Conservation (phyloP, 139 green algal species). For the Chlamydomonas schloesseri region DNA sequence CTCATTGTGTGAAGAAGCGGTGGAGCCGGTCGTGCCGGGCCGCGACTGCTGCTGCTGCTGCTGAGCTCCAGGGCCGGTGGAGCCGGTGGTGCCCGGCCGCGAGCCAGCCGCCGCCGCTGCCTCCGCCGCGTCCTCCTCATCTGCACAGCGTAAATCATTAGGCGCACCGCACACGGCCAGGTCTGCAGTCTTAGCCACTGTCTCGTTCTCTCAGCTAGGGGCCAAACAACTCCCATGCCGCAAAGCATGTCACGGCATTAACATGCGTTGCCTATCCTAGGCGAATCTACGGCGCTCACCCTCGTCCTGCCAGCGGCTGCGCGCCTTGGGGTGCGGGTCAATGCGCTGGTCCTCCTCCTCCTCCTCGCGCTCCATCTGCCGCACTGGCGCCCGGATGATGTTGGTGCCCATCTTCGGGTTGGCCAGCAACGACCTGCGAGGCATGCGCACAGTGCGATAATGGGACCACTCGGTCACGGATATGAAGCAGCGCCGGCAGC, state of each 20-base stretch:
- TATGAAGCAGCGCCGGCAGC: too few relatives aligned
- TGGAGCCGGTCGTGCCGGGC: neutral
- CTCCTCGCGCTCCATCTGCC: neutral
- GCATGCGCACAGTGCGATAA: too few relatives aligned
- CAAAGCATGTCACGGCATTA: too few relatives aligned
- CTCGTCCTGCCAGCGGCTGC: slow-evolving; percentile 37
- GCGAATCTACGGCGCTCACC: too few relatives aligned
- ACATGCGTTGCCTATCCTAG: too few relatives aligned
- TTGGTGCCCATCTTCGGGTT: slow-evolving; percentile 36
- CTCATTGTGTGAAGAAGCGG: neutral
- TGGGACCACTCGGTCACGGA: neutral
- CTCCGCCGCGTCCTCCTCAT: slow-evolving; percentile 15
- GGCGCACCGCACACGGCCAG: too few relatives aligned
- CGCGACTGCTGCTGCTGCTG: neutral
- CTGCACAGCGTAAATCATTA: too few relatives aligned
- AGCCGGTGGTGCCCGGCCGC: slow-evolving; percentile 1
- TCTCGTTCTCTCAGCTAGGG: too few relatives aligned
- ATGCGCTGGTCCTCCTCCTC: neutral
- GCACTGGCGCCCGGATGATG: slow-evolving; percentile 7
- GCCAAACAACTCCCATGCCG: too few relatives aligned
- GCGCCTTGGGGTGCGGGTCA: neutral
- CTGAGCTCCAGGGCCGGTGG: neutral
- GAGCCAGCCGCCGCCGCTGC: neutral
- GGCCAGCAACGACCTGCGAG: slow-evolving; percentile 40
- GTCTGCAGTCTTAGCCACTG: too few relatives aligned